Percentiles rank a stretch among this genome's conserved stretches.
These are phyloP conservation scores for Monilinia vaccinii-corymbosi DNA, from an alignment of 2,329 filamentous ascomycete species.

Conservation along the genomic window DNA sequence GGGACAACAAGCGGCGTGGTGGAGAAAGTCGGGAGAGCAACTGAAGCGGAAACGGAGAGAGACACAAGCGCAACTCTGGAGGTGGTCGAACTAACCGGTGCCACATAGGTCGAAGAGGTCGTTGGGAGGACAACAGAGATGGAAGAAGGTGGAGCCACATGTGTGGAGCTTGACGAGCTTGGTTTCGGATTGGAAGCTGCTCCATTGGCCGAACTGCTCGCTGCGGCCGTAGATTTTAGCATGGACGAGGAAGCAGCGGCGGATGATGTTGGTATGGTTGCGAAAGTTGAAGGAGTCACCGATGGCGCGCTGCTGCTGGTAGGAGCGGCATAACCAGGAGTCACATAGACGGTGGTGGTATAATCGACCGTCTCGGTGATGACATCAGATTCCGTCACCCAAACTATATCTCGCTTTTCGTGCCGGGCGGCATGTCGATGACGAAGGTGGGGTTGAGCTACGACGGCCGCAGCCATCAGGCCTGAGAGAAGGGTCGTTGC, in stretches of 20 bases:
- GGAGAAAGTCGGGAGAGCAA: conserved; percentile 15
- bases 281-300: conserved; percentile 11
- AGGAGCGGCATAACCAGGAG: conserved; percentile 15
- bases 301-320: conserved; percentile 12
- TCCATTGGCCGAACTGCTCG: neutral
- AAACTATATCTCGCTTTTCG: conserved; percentile 33
- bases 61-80: conserved; percentile 15
- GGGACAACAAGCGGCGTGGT: conserved; percentile 15
- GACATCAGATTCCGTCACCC: conserved; percentile 39
- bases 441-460: conserved; percentile 29
- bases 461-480: conserved; percentile 23
- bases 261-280: conserved; percentile 16
- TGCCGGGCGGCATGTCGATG: conserved; percentile 28
- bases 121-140: conserved; percentile 1
- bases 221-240: neutral
- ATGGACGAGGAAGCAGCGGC: conserved; percentile 12
- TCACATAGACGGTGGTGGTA: conserved; percentile 35
- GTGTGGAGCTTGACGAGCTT: neutral
- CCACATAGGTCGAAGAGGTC: conserved; percentile 10
- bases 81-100: conserved; percentile 16
- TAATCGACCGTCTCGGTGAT: conserved; percentile 38
- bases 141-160: conserved; percentile 4
- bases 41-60: too few species aligned
- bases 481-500: conserved; percentile 25
- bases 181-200: neutral